phyloP scores from a whole-genome alignment of 2,329 filamentous ascomycete genomes.

The Aspergillus amoenus region DNA sequence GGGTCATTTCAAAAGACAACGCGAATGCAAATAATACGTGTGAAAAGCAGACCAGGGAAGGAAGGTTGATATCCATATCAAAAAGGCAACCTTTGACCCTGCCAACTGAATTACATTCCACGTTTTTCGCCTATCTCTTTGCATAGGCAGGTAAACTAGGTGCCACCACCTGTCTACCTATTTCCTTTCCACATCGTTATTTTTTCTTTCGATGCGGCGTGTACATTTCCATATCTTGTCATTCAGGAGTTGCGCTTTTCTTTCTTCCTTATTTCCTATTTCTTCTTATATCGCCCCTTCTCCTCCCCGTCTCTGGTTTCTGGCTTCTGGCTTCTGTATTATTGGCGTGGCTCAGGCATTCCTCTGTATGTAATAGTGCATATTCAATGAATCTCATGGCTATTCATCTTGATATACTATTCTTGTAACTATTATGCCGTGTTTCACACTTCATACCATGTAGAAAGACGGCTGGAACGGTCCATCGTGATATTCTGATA shows the following conservation, averaged over 20 bases:
- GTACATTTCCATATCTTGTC: constrained; percentile 17
- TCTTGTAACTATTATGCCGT: neutral
- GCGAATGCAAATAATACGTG: neutral
- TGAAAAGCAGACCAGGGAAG: neutral
- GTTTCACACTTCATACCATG: neutral
- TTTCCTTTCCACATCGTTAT: constrained; percentile 3
- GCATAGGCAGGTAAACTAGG: neutral
- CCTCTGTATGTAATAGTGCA: constrained; percentile 27
- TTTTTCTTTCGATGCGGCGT: constrained; percentile 7
- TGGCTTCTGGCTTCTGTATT: constrained; percentile 7
- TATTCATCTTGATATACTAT: constrained; percentile 14
- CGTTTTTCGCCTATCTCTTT: neutral
- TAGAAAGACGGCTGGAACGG: neutral
- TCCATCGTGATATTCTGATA: too few relatives aligned
- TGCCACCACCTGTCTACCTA: neutral
- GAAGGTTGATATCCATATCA: neutral
- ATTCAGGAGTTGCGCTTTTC: constrained; percentile 25
- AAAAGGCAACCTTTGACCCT: neutral
- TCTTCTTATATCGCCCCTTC: constrained; percentile 18
- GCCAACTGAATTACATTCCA: neutral
- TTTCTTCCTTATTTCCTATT: constrained; percentile 10
- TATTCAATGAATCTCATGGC: constrained; percentile 30
- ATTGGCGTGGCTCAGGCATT: constrained; percentile 17
- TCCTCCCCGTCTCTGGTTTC: constrained; percentile 6
- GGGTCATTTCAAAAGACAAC: neutral